Conservation (phyloP, 331 rosid genomes). For the Erythrophleum ivorense region DNA sequence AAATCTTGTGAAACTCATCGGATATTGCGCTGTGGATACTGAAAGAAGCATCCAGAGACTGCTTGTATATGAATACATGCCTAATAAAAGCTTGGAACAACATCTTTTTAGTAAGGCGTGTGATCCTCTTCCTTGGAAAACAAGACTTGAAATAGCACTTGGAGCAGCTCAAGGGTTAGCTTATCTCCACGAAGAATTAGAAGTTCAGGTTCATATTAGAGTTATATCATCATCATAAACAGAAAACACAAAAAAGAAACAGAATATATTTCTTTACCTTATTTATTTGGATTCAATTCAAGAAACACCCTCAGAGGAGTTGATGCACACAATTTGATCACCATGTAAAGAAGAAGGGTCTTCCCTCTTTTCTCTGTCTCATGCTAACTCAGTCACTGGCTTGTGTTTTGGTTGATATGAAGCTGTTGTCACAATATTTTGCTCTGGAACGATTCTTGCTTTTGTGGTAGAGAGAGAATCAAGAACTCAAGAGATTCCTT, state of each 20-base stretch:
- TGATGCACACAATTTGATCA: neutral
- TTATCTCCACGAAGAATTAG: constrained; percentile 11
- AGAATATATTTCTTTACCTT: neutral
- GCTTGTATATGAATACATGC: constrained; percentile 14
- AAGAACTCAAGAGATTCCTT: neutral
- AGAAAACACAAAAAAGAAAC: neutral
- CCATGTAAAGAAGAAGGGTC: neutral
- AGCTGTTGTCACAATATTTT: neutral
- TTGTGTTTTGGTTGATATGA: neutral
- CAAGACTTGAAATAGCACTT: constrained; percentile 21
- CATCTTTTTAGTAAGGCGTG: neutral
- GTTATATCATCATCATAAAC: neutral
- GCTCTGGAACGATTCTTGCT: neutral
- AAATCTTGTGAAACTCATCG: constrained; percentile 13
- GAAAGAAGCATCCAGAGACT: constrained; percentile 21
- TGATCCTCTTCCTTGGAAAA: constrained; percentile 16
- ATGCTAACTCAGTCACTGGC: neutral
- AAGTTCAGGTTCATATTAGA: constrained; percentile 1
- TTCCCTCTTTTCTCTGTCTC: neutral
- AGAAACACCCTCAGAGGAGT: neutral
- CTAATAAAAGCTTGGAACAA: constrained; percentile 14
- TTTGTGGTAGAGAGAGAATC: neutral
- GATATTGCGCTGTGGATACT: constrained; percentile 14
- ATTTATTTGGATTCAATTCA: neutral
- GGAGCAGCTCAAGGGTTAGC: constrained; percentile 24